phyloP scores from a whole-genome alignment of 2,329 filamentous ascomycete species.

The Pyrenophora graminea region DNA sequence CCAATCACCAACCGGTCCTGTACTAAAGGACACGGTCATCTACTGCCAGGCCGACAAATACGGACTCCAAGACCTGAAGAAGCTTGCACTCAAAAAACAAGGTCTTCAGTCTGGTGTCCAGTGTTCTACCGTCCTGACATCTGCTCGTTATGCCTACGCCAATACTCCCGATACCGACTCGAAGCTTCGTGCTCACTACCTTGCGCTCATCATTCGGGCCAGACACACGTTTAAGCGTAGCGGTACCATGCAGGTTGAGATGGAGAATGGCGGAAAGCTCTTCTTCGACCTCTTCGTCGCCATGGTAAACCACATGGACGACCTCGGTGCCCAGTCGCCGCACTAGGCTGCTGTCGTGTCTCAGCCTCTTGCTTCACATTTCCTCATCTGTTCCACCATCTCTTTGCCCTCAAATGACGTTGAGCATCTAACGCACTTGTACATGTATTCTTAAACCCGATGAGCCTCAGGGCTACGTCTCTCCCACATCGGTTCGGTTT shows the following conservation, averaged over 20 bases:
- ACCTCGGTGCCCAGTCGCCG: constrained; percentile 31
- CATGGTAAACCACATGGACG: constrained; percentile 80
- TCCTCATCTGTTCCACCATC: constrained; percentile 20
- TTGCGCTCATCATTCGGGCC: constrained; percentile 88
- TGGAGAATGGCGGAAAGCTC: constrained; percentile 83
- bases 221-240: constrained; percentile 89
- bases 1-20: constrained; percentile 64
- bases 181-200: constrained; percentile 87
- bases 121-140: constrained; percentile 81
- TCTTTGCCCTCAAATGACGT: neutral
- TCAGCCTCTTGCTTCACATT: constrained; percentile 9
- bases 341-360: constrained; percentile 30
- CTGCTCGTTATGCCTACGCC: constrained; percentile 86
- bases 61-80: constrained; percentile 80
- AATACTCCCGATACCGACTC: constrained; percentile 89
- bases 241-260: constrained; percentile 93
- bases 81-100: constrained; percentile 83
- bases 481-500: neutral
- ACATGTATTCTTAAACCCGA: constrained; percentile 2
- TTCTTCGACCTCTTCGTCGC: constrained; percentile 96
- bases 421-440: neutral
- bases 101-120: constrained; percentile 84
- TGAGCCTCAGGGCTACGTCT: constrained; percentile 6
- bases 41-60: constrained; percentile 89
- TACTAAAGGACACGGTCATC: constrained; percentile 87